Base-by-base conservation (phyloP, 306 rosid species). In the Boehmeria nivea region DNA sequence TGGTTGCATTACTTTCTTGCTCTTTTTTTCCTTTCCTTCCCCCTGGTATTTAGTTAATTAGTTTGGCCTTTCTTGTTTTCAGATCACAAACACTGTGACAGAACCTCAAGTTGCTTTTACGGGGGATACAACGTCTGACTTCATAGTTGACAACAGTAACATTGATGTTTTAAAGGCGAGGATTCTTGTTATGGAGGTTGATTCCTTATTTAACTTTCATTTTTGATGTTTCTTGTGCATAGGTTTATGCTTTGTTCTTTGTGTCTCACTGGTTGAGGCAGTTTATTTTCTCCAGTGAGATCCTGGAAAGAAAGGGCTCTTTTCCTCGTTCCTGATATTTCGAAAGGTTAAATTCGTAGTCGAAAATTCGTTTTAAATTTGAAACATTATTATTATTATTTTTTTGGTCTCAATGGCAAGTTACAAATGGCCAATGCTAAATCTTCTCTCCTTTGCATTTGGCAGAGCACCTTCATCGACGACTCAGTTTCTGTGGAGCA, bases 61-160 rank as follows among this genome's bases (percentile, higher is more conserved):
- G 72, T 27, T 59, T 67, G 58, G 60, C 31, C 33, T 57, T 45
- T 12, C 36, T 54, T 73, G 21, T 70, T 65, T 74, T 74, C 83
- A 87, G 98, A 79, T 91, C 63, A 82, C 95, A 48, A 16, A 87
- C 74, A 87, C 93, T 45, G 38, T 76, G 67, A 66, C 75, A 56
- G 87, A 84, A 51, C 98, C 96, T 31, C 83, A 79, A 76, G 57
- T 91, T 56, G 98, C 98, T 66, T 91, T 91, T 85, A 87, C 96
- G 0, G 96, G 98, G 48, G 98, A 87, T 72, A 87, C 98, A 65
- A 91, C 55, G 15, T 68, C 82, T 12, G 96, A 88, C 57, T 88
- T 84, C 73, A 82, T 88, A 51, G 48, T 71, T 49, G 89, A 88
- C 60, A 63, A 71, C 67, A 69, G 43, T 54, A 90, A 90, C 64